phyloP scores from a whole-genome alignment of 148 eudicot species.

The Rhododendron simsii region DNA sequence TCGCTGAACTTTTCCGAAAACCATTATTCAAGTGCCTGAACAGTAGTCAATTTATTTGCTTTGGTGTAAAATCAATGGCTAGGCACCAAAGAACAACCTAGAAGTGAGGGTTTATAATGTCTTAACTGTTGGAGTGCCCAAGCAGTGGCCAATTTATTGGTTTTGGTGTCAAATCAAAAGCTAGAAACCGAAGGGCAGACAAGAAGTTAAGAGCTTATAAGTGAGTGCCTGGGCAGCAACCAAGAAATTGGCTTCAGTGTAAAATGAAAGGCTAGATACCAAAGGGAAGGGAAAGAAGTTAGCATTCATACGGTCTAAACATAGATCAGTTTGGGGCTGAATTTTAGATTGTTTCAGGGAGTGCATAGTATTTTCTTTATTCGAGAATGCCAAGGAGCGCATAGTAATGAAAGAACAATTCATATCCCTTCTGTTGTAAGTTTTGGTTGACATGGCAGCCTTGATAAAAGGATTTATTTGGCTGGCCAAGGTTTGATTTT shows the following conservation, averaged over 20 bases:
- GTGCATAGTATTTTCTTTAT: no score
- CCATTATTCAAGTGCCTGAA: neutral
- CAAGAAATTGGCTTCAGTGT: neutral
- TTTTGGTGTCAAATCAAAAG: neutral
- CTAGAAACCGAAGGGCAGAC: neutral
- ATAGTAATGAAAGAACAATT: neutral
- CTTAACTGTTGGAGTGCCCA: neutral
- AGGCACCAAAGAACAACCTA: neutral
- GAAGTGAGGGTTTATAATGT: neutral
- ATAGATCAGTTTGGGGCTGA: neutral
- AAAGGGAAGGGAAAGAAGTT: neutral
- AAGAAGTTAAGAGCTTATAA: neutral
- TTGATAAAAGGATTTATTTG: neutral
- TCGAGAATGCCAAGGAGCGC: neutral
- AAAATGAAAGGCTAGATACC: neutral
- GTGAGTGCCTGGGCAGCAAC: neutral
- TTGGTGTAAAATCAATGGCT: neutral
- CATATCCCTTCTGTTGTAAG: neutral
- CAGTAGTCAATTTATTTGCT: neutral
- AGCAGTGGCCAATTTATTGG: neutral
- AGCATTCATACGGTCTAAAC: neutral
- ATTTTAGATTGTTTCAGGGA: neutral
- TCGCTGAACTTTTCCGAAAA: neutral
- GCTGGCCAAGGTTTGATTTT: neutral
- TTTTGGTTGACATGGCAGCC: neutral